Evolutionary conservation across 2,329 filamentous ascomycete genomes (phyloP).

Genomic region (Sporothrix humicola): DNA sequence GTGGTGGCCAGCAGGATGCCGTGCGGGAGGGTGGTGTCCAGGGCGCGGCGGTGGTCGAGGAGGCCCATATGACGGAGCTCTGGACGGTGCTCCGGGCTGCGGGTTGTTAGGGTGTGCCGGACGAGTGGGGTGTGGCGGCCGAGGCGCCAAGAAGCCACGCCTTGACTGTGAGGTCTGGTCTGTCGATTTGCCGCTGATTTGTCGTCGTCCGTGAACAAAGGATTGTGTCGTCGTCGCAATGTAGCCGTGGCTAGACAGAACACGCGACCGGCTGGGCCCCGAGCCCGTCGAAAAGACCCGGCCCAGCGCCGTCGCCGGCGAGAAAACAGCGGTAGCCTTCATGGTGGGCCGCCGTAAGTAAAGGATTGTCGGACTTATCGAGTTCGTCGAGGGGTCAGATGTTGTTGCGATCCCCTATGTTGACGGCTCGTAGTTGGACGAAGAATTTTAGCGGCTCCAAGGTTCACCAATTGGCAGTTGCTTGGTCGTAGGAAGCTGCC

Average conservation of each 20-base stretch:
- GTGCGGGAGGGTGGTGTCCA: no score
- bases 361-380: background rate
- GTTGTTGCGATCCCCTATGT: background rate
- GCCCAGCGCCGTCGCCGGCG: conserved; percentile 54
- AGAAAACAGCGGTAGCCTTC: conserved; percentile 49
- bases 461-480: conserved; percentile 7
- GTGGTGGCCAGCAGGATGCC: no score
- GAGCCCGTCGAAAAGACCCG: conserved; percentile 49
- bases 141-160: no score
- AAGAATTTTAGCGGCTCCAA: background rate
- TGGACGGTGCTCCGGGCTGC: no score
- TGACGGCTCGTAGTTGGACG: background rate
- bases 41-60: no score
- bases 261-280: background rate
- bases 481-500: no score
- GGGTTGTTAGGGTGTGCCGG: no score
- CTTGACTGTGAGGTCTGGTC: no score
- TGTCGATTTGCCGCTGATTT: no score
- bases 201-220: no score
- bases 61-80: no score
- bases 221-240: background rate
- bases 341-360: conserved; percentile 42
- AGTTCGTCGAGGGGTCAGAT: background rate
- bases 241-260: background rate
- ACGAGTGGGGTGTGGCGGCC: no score